Evolutionary conservation across 108 stramenopile species (phyloP), one percentile per base, ranked within the genome.

Genomic region (Pelagomonas calceolata): DNA sequence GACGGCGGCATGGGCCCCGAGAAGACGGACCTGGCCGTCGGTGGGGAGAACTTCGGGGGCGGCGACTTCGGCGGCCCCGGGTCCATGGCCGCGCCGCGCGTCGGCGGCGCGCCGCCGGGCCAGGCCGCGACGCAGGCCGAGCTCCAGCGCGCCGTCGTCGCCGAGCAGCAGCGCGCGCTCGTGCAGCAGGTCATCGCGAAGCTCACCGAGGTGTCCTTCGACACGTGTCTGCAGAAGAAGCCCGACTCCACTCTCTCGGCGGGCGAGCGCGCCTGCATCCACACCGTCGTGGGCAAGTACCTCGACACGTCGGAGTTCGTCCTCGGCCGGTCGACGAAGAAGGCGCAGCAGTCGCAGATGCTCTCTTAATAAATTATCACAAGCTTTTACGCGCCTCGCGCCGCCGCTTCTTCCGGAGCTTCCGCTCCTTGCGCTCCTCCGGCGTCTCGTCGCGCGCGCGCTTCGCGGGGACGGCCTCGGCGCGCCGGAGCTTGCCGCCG

Each of bases 401-500:
- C 12, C 39, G 39, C 9, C 39, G 39, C 12, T 43, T 43, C 12
- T 43, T 43, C 39, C 39, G 39, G 39, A 43, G 39, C 39, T 43
- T 43, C 9, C 39, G 39, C 39, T 43, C 39, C 39, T 43, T 12
- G 39, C 9, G 39, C 9, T 5, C 12, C 39, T 43, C 39, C 51
- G 51, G 18, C 51, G 51, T 12, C 51, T 17, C 51, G 51, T 4
- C 51, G 21, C 21, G 51, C 26, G 51, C 51, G 51, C 0, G 7
- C 21, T 4, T 12, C 7, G 26, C 14, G 7, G 51, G 7, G 51
- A 9, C 51, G 18, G 14, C 1, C 1, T 81, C 79, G 35, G 79
- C 70, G 18, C 80, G 75, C 43, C 30, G n/a, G 34, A 75, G 64
- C 51, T 81, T 81, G 64, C 79, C 80, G 29, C 74, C 78, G 36